These are phyloP conservation scores for Aspergillus fijiensis DNA, from an alignment of 2,329 filamentous ascomycete genomes.

Conservation along the genomic window DNA sequence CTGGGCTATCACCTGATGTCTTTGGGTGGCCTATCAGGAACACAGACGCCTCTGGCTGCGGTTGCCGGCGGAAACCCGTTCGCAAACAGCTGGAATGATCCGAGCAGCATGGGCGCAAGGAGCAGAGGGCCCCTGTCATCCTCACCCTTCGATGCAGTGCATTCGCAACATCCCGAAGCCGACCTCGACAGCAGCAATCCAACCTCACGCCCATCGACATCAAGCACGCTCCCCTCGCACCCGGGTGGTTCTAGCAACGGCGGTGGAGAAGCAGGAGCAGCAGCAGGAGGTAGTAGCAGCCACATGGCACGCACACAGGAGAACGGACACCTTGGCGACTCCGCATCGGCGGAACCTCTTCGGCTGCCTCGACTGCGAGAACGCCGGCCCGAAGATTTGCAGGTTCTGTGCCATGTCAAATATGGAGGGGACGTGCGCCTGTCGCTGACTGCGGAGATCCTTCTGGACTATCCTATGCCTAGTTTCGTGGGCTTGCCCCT, in stretches of 20 bases:
- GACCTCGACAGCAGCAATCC: conserved; percentile 40
- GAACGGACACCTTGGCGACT: conserved; percentile 22
- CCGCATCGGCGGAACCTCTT: conserved; percentile 19
- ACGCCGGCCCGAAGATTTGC: conserved; percentile 78
- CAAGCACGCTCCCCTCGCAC: conserved; percentile 36
- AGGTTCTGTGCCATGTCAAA: conserved; percentile 85
- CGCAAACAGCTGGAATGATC: conserved; percentile 38
- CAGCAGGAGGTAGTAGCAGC: conserved; percentile 22
- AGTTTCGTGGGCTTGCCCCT: conserved; percentile 95
- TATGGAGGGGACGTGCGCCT: conserved; percentile 87
- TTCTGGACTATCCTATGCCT: conserved; percentile 97
- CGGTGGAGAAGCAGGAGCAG: conserved; percentile 23
- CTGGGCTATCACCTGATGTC: conserved; percentile 50
- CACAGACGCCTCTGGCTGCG: conserved; percentile 50
- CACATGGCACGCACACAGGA: conserved; percentile 22
- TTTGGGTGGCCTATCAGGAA: conserved; percentile 49
- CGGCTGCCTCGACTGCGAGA: conserved; percentile 62
- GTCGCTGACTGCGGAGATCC: conserved; percentile 87
- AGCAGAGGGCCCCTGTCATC: conserved; percentile 19
- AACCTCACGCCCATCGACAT: conserved; percentile 45
- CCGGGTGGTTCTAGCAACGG: conserved; percentile 32
- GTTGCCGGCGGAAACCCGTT: conserved; percentile 46
- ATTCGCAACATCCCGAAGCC: conserved; percentile 31
- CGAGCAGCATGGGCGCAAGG: conserved; percentile 22
- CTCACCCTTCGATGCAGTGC: conserved; percentile 9